These are phyloP conservation scores for Ustilago loliicola DNA, from an alignment of 1,284 basidiomycete species.

Conservation along the genomic window DNA sequence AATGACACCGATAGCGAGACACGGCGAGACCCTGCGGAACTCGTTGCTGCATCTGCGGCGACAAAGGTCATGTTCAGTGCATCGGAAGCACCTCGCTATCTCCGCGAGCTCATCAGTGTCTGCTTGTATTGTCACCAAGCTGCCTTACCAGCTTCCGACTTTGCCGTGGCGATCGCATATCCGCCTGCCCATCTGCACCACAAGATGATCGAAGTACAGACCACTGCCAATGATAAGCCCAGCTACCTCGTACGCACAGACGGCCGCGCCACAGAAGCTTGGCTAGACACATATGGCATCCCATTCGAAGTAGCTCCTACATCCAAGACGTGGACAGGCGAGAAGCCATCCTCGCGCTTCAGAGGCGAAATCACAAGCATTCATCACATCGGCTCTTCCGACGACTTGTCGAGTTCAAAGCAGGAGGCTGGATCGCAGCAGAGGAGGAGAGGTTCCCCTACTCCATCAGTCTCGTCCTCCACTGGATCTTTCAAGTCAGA, in stretches of 20 bases:
- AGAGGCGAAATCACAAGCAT: constrained; percentile 9
- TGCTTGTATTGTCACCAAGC: constrained; percentile 33
- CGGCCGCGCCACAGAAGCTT: constrained; percentile 42
- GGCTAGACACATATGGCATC: constrained; percentile 39
- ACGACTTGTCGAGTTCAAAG: constrained; percentile 9
- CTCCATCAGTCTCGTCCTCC: constrained; percentile 27
- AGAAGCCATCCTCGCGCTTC: constrained; percentile 32
- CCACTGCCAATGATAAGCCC: constrained; percentile 15
- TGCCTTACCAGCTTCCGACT: constrained; percentile 13
- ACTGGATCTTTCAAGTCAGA: constrained; percentile 37
- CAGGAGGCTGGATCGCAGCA: not conserved
- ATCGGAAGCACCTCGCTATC: constrained; percentile 31
- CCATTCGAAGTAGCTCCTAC: constrained; percentile 34
- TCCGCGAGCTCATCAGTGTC: constrained; percentile 42
- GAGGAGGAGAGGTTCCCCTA: constrained; percentile 25
- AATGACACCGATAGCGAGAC: not conserved
- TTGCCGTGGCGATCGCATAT: constrained; percentile 40
- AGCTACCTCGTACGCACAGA: constrained; percentile 42
- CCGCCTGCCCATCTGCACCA: constrained; percentile 42
- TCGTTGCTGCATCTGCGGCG: not conserved
- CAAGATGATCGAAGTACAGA: constrained; percentile 30
- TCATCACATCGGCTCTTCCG: constrained; percentile 13
- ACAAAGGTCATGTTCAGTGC: constrained; percentile 26
- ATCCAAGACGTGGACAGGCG: constrained; percentile 51
- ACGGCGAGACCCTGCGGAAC: not conserved